Evolutionary conservation across 176 grass and related monocot species (phyloP), one percentile per base, ranked within the genome.

Genomic region (Aegilops bicornis): DNA sequence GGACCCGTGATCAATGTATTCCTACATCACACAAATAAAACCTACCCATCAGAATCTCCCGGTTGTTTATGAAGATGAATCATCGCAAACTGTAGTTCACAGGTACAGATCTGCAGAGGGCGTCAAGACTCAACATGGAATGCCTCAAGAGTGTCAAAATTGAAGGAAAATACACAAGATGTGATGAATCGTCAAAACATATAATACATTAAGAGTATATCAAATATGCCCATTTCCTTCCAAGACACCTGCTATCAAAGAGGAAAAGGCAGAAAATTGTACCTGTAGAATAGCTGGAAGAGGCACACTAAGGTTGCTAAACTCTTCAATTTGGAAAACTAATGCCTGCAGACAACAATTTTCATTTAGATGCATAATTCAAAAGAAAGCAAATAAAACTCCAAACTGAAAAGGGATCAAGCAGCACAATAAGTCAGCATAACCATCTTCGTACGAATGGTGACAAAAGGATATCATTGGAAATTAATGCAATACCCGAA

Each of bases 221-320:
- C 25, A 76, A 16, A 76, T 7, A 35, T 82, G 29, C 62, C n/a
- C 4, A 67, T 73, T 20, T 73, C 16, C n/a, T 13, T n/a, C 19
- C 40, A 52, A 73, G 32, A n/a, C 24, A 87, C 60, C 20, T 47
- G 43, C 43, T 47, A 52, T 50, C 0, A 31, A 35, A 69, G 77
- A 16, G 24, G 24, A 33, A 64, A 31, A 54, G 84, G 43, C 32
- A 76, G 73, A 80, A 71, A 54, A 20, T 76, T 50, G 37, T 94
- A 96, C 96, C 92, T 98, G 96, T 66, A 98, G 87, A 80, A 98
- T 81, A 94, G 93, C 93, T 37, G 96, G 93, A 89, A 98, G 96
- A 24, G 96, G 96, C 36, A 96, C 88, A 8, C 31, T 73, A 78
- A 98, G 90, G 29, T 88, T 88, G 60, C 52, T 81, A 88, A 98